phyloP scores from a whole-genome alignment of 768 basidiomycete species.

The Leccinum olivaceopallidum region DNA sequence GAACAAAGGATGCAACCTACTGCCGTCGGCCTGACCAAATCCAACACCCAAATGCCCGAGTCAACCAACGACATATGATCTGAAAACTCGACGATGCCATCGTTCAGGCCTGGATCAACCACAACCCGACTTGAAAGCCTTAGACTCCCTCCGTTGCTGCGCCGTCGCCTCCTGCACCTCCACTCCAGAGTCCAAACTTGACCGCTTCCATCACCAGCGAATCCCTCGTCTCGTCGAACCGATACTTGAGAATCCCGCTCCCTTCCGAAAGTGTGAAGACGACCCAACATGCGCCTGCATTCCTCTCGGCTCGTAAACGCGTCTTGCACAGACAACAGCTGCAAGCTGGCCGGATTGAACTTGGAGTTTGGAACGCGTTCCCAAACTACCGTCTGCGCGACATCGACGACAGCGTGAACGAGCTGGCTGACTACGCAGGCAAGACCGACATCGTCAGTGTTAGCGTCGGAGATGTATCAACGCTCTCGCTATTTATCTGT shows the following conservation, averaged over 20 bases:
- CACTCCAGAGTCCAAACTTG: slow-evolving; percentile 64
- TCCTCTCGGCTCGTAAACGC: slow-evolving; percentile 68
- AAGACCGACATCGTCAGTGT: slow-evolving; percentile 29
- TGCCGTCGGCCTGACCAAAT: slow-evolving; percentile 32
- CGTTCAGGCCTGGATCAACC: slow-evolving; percentile 74
- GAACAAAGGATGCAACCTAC: slow-evolving; percentile 23
- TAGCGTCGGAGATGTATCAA: slow-evolving; percentile 4
- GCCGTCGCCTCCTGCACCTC: slow-evolving; percentile 44
- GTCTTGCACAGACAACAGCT: slow-evolving; percentile 59
- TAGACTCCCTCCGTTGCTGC: slow-evolving; percentile 40
- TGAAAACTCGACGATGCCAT: slow-evolving; percentile 83
- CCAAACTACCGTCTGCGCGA: slow-evolving; percentile 77
- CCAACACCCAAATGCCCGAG: slow-evolving; percentile 67
- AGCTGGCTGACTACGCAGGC: slow-evolving; percentile 47
- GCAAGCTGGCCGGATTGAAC: slow-evolving; percentile 66
- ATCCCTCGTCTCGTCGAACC: slow-evolving; percentile 65
- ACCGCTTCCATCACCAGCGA: slow-evolving; percentile 38
- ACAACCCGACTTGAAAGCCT: slow-evolving; percentile 55
- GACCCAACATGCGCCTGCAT: slow-evolving; percentile 74
- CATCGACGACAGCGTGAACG: slow-evolving; percentile 45
- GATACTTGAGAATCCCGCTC: slow-evolving; percentile 72
- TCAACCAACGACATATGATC: slow-evolving; percentile 64
- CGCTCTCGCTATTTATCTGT: slow-evolving; percentile 21
- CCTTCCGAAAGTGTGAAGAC: slow-evolving; percentile 64
- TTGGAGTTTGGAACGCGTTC: slow-evolving; percentile 65